Conservation (phyloP, 495 filamentous ascomycete species). For the Mycothermus thermophilus region DNA sequence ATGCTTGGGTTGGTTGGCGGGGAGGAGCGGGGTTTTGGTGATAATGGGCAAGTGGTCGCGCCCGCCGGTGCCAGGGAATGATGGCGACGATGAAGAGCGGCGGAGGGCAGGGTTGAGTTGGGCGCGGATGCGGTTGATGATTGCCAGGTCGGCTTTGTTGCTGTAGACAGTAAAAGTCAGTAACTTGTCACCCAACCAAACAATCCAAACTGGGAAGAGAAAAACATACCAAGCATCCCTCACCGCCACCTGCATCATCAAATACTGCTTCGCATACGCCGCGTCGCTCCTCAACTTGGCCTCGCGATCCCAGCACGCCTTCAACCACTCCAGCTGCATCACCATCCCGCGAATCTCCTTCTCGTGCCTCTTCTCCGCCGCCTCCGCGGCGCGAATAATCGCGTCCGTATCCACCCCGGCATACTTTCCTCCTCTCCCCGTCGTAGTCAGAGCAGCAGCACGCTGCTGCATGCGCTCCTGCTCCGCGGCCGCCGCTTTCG, state of each 20-base stretch:
- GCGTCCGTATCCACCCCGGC: conserved; percentile 22
- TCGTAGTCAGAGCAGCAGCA: conserved; percentile 7
- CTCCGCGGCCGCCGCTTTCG: conserved; percentile 8
- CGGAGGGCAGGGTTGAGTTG: conserved; percentile 19
- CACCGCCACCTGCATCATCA: conserved; percentile 66
- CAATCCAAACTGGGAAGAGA: conserved; percentile 7
- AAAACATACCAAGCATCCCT: conserved; percentile 71
- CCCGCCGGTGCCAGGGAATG: not conserved
- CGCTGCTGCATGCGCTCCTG: conserved; percentile 7
- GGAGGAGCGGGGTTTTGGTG: conserved; percentile 10
- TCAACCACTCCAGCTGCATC: conserved; percentile 82
- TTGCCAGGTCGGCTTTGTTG: conserved; percentile 78
- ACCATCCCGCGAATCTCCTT: conserved; percentile 72
- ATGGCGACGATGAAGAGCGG: not conserved
- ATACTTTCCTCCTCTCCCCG: conserved; percentile 2
- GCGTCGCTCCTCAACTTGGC: conserved; percentile 62
- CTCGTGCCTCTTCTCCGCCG: conserved; percentile 48
- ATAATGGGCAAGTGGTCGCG: not conserved
- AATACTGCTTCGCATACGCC: conserved; percentile 64
- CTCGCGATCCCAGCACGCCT: conserved; percentile 64
- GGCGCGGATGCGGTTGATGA: conserved; percentile 58
- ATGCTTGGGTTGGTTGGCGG: too few species aligned
- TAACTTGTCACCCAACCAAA: not conserved
- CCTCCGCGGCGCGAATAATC: conserved; percentile 37
- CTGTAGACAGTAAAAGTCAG: conserved; percentile 30